These are phyloP conservation scores for Solanum appendiculatum DNA, from an alignment of 257 asterid genomes.

Conservation along the genomic window DNA sequence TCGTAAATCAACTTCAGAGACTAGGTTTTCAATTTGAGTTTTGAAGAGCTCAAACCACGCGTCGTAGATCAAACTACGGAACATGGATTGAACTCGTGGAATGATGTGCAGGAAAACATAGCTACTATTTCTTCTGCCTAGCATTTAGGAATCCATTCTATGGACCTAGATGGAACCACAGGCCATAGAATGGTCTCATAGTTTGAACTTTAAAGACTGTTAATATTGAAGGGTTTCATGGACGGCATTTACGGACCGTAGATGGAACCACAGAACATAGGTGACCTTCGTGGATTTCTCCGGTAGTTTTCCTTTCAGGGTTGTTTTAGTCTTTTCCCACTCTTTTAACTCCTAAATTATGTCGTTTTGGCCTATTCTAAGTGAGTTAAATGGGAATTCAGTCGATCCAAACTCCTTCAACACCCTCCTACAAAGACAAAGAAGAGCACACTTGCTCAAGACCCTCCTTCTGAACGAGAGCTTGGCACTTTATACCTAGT, in stretches of 20 bases:
- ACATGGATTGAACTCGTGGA: not conserved
- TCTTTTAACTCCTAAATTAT: not conserved
- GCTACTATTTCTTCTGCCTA: not conserved
- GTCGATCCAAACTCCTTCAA: not conserved
- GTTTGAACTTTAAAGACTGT: not conserved
- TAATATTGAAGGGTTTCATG: not conserved
- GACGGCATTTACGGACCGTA: not conserved
- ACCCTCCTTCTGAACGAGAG: not conserved
- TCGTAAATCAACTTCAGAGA: not conserved
- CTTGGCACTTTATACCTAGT: not conserved
- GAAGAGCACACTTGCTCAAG: not conserved
- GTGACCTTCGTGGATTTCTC: not conserved
- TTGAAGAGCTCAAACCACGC: not conserved
- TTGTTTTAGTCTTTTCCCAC: not conserved
- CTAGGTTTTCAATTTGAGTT: not conserved
- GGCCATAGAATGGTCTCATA: not conserved
- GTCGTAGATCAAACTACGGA: not conserved
- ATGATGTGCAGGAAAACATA: not conserved
- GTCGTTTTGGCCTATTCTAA: not conserved
- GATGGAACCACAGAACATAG: not conserved
- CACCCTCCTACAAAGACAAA: not conserved
- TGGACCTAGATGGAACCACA: not conserved
- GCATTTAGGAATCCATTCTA: not conserved
- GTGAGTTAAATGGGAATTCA: not conserved
- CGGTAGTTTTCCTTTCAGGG: not conserved